Conservation (phyloP, 2,329 filamentous ascomycete species). For the Periglandula ipomoeae region DNA sequence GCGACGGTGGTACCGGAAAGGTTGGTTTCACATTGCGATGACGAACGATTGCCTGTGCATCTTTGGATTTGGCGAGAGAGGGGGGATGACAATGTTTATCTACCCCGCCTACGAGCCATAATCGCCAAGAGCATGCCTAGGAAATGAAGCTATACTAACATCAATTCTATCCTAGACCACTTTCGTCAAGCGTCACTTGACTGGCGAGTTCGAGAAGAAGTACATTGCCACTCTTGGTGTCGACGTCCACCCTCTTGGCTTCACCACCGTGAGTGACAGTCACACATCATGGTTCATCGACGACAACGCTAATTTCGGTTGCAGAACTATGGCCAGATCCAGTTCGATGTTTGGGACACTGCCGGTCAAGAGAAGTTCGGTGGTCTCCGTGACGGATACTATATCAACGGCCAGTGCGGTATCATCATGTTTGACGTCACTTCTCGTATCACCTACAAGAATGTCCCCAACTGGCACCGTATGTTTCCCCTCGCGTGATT, state of each 20-base stretch:
- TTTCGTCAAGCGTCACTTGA: constrained; percentile 99
- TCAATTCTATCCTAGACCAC: constrained; percentile 62
- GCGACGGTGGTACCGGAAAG: constrained; percentile 99
- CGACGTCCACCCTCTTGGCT: constrained; percentile 96
- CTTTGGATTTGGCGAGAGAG: neutral
- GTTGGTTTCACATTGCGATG: constrained; percentile 35
- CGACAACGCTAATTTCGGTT: constrained; percentile 10
- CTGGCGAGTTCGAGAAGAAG: constrained; percentile 99
- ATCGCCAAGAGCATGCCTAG: neutral
- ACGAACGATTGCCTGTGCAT: constrained; percentile 12
- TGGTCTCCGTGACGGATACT: constrained; percentile 98
- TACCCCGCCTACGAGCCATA: constrained; percentile 14
- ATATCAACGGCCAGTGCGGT: constrained; percentile 99
- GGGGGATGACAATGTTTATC: constrained; percentile 9
- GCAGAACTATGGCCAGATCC: constrained; percentile 86
- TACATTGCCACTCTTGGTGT: constrained; percentile 99
- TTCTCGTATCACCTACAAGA: constrained; percentile 99
- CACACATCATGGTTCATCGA: neutral
- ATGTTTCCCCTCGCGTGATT: constrained; percentile 34
- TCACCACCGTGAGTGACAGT: constrained; percentile 75
- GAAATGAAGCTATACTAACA: constrained; percentile 4
- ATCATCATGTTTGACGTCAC: constrained; percentile 99
- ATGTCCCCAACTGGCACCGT: constrained; percentile 99
- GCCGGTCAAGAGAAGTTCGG: constrained; percentile 99
- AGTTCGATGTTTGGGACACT: constrained; percentile 99